Base-by-base conservation (phyloP, 495 filamentous ascomycete species). In the Xylaria venustula region DNA sequence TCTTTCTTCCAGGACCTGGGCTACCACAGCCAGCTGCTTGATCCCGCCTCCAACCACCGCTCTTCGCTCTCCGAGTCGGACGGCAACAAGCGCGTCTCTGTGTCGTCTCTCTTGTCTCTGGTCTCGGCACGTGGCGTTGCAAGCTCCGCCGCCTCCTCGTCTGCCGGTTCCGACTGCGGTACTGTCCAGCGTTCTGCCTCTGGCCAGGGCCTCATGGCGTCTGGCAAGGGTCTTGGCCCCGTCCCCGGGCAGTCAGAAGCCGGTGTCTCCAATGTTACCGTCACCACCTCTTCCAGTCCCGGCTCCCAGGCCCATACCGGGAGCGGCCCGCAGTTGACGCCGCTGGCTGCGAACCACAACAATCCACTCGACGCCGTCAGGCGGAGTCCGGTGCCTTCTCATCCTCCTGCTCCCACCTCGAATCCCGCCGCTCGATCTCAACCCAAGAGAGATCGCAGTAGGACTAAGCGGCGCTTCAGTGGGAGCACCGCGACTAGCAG, bases 401-500 rank as follows among this genome's bases (percentile, higher is more conserved):
- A 53, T 12, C 64, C 61, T 22, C 58, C 68, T 22, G 58, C 55
- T 12, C 60, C 69, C 15, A 56, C 71, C 30, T 58, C 64, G 22
- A 64, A 65, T 41, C 67, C 62, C 34, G 62, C 41, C 14, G 69
- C 66, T 58, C 74, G 71, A 52, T 66, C 79, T 22, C 79, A 79
- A 46, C 77, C 80, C 22, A 79, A 75, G 32, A 81, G 85, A 61
- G 91, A 90, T 36, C 83, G 90, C 28, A 92, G 90, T 68, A 83
- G 89, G 49, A 85, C 86, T 14, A 86, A 88, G 65, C 80, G 90
- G 60, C 81, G 90, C 62, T 83, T 92, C 54, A 92, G 89, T 70
- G 87, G 85, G 20, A 92, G 90, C 67, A 92, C 88, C 58, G 87
- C 76, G 25, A 83, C 87, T 40, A 92, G 90, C 73, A 92, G 85